Base-by-base conservation (phyloP, 2,329 filamentous ascomycete species). In the Neurospora sp. region DNA sequence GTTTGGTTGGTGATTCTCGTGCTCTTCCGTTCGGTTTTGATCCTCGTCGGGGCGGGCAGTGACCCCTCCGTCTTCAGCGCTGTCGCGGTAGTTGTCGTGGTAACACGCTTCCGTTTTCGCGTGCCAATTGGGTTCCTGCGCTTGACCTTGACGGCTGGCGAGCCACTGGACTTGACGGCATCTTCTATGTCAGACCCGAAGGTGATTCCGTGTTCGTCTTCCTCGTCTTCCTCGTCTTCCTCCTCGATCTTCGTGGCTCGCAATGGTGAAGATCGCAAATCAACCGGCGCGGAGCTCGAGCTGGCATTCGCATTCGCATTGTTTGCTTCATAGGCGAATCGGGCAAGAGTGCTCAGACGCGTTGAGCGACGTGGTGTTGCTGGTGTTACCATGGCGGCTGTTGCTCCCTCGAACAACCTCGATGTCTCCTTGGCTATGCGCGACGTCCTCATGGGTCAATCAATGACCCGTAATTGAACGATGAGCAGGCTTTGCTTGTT, bases 341-440 rank as follows among this genome's bases (percentile, higher is more conserved):
- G 80, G 28, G 85, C 81, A 69, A 86, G 78, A 2, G 80, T 78
- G n/a, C 52, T 62, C 23, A 83, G 80, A 72, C 86, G 79, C 73
- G 87, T 84, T 70, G 82, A 82, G 71, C 85, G 82, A 66, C 82
- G 82, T 9, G 80, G 80, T 13, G 23, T 62, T 62, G 52, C 23
- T 62, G 78, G 76, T 28, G 77, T 75, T 43, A 73, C 75, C 38
- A 70, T 38, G 19, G 70, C 58, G n/a, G 72, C 76, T 76, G 75
- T 19, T 3, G 83, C 74, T 6, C 81, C 78, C 73, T 85, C 82
- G 67, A 89, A 80, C n/a, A 89, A 78, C 72, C 84, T 87, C 4
- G 86, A 80, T 0, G 88, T 86, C 38, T 90, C 87, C 75, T 83
- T 83, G 9, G 87, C 88, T 68, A 88, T 79, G 58, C 84, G 82